Evolutionary conservation across 495 filamentous ascomycete genomes (phyloP), one percentile per base, ranked within the genome.

Genomic region (Parathielavia appendiculata): DNA sequence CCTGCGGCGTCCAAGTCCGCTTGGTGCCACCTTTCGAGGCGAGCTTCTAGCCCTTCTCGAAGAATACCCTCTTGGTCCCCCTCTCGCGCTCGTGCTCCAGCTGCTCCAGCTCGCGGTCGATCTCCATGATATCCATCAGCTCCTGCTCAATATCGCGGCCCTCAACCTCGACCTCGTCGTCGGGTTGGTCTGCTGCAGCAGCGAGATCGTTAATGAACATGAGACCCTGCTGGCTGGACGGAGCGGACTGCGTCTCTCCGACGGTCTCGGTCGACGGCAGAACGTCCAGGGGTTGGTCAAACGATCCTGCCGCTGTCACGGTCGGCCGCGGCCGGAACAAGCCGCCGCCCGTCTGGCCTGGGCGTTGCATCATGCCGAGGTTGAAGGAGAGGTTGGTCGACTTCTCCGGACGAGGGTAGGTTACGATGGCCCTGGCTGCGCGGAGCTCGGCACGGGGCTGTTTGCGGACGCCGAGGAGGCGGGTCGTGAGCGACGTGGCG

Each of bases 61-160:
- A 79, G 52, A 76, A 76, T 52, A 79, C 75, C 61, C 72, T 72
- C 70, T 78, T 78, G 34, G 73, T 71, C 26, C 75, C 74, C 54
- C 71, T 66, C 26, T 70, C 72, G 34, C 75, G 64, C 11, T 73
- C 70, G 34, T 60, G 63, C 56, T 80, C 77, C 70, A 81, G 63
- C 45, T 69, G 66, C 49, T 79, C 75, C 57, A 81, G 58, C 59
- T 76, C 79, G 41, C 76, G 72, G 49, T 83, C 80, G 64, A 83
- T 81, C 47, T 77, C 78, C 69, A 79, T 77, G 23, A 83, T 78
- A 59, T 80, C 78, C 64, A 82, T 71, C 70, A 80, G 71, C 60
- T 79, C 76, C 43, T 72, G 67, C 59, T 80, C 80, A 32, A 79
- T 75, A 50, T 83, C 75, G 10, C 79, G 68, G 11, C 71, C 72